Percentiles rank a stretch among this genome's conserved stretches.
Evolutionary conservation across 1,284 basidiomycete genomes (phyloP).

Genomic region (Mycena citricolor): DNA sequence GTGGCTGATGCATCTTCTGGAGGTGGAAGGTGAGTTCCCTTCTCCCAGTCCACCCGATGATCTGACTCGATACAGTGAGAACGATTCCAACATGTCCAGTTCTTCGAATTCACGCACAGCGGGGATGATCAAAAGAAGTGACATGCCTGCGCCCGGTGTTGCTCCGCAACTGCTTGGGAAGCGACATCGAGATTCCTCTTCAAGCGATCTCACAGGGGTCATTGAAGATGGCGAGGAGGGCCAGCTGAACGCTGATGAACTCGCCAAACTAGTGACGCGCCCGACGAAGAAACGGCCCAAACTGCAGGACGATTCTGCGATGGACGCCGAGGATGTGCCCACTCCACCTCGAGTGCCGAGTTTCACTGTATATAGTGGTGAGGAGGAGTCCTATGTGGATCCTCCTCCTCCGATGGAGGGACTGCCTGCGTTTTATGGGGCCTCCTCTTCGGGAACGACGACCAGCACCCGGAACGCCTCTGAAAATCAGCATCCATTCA

Average conservation of each 20-base stretch:
- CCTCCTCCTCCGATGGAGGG: conserved; percentile 48
- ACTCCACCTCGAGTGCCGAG: conserved; percentile 30
- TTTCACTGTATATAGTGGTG: conserved; percentile 45
- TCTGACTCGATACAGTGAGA: too few relatives aligned
- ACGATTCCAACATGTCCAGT: too few relatives aligned
- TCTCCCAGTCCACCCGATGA: too few relatives aligned
- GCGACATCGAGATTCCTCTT: conserved; percentile 51
- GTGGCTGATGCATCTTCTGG: too few relatives aligned
- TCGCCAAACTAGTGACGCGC: conserved; percentile 36
- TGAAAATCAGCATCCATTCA: conserved; percentile 55
- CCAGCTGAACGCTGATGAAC: conserved; percentile 35
- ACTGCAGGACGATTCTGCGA: conserved; percentile 20
- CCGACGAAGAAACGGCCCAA: conserved; percentile 54
- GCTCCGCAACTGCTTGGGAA: conserved; percentile 56
- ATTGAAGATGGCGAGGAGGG: conserved; percentile 42
- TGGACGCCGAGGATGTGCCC: conserved; percentile 23
- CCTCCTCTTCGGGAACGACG: conserved; percentile 34
- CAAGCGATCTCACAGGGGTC: conserved; percentile 41
- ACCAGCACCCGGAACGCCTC: conserved; percentile 47
- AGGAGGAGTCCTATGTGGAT: conserved; percentile 39
- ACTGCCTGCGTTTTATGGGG: conserved; percentile 51
- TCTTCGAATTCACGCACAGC: conserved; percentile 9
- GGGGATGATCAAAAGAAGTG: conserved; percentile 11
- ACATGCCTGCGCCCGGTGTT: conserved; percentile 35
- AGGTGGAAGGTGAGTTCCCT: too few relatives aligned